Evolutionary conservation across 1,284 basidiomycete species (phyloP).

Genomic region (Ceratobasidium sp.): DNA sequence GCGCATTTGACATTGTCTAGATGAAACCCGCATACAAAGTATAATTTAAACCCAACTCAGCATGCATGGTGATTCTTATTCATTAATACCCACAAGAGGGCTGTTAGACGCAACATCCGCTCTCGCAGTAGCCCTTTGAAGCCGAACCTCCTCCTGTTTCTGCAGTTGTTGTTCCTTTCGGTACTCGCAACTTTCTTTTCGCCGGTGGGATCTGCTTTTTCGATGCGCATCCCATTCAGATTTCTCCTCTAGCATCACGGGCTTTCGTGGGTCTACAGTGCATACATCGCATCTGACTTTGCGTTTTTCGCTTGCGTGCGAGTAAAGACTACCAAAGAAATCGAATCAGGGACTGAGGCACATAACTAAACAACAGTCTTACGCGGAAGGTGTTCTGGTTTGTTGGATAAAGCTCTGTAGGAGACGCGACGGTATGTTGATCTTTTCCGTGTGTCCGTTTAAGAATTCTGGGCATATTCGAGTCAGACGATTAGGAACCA

Average conservation of each 20-base stretch:
- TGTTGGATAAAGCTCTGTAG: constrained; percentile 7
- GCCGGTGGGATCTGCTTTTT: constrained; percentile 67
- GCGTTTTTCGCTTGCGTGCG: constrained; percentile 52
- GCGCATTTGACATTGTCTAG: too few species aligned
- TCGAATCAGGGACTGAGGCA: constrained; percentile 40
- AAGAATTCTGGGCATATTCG: constrained; percentile 58
- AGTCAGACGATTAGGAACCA: constrained; percentile 45
- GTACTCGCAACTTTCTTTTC: constrained; percentile 9
- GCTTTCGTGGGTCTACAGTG: constrained; percentile 68
- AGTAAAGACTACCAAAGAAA: too few species aligned
- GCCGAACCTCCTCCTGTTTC: constrained; percentile 8
- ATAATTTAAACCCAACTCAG: too few species aligned
- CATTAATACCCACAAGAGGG: too few species aligned
- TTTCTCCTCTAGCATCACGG: constrained; percentile 79
- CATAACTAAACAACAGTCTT: constrained; percentile 43
- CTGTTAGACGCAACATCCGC: not conserved
- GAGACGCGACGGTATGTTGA: not conserved
- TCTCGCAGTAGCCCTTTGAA: constrained; percentile 13
- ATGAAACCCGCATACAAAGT: too few species aligned
- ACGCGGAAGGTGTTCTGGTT: not conserved
- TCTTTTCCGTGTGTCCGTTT: constrained; percentile 55
- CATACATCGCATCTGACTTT: constrained; percentile 76
- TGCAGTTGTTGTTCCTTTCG: constrained; percentile 25
- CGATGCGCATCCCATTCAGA: constrained; percentile 73
- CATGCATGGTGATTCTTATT: too few species aligned